A percentile compares a stretch with the other conserved stretches of the same genome.
These are phyloP conservation scores for Trichophyton simii DNA, from an alignment of 2,329 filamentous ascomycete genomes.

Conservation along the genomic window DNA sequence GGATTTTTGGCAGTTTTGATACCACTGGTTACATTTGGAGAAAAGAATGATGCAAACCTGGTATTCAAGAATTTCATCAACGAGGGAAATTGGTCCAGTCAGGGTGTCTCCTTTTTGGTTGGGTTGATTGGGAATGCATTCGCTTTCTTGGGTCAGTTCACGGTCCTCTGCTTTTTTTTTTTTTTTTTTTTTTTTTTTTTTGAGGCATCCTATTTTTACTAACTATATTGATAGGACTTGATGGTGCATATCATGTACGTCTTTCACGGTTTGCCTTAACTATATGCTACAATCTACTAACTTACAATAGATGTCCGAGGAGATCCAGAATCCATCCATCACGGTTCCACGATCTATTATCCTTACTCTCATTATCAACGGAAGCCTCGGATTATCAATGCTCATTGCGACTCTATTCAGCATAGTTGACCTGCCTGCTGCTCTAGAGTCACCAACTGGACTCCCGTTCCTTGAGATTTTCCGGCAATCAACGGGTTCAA, in stretches of 20 bases:
- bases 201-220: not conserved
- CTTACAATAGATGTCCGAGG: constrained; percentile 35
- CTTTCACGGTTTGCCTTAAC: constrained; percentile 8
- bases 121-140: constrained; percentile 20
- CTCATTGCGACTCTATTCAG: constrained; percentile 35
- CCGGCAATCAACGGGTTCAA: constrained; percentile 32
- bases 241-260: constrained; percentile 26
- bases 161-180: too few relatives aligned
- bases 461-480: constrained; percentile 43
- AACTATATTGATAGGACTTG: constrained; percentile 20
- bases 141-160: constrained; percentile 17
- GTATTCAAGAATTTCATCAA: constrained; percentile 31
- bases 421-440: constrained; percentile 29
- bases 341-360: constrained; percentile 40
- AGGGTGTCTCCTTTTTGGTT: constrained; percentile 29
- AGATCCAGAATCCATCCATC: constrained; percentile 37
- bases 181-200: not conserved
- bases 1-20: constrained; percentile 35
- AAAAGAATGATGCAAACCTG: constrained; percentile 14
- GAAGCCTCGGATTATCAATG: constrained; percentile 35
- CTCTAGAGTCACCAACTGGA: constrained; percentile 31
- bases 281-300: constrained; percentile 9
- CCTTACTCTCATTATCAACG: constrained; percentile 37
- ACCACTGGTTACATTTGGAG: constrained; percentile 23
- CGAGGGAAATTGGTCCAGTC: constrained; percentile 25